A percentile compares a stretch with the other conserved stretches of the same genome.
Conservation (phyloP, 345 rosid genomes). For the Draba incana region DNA sequence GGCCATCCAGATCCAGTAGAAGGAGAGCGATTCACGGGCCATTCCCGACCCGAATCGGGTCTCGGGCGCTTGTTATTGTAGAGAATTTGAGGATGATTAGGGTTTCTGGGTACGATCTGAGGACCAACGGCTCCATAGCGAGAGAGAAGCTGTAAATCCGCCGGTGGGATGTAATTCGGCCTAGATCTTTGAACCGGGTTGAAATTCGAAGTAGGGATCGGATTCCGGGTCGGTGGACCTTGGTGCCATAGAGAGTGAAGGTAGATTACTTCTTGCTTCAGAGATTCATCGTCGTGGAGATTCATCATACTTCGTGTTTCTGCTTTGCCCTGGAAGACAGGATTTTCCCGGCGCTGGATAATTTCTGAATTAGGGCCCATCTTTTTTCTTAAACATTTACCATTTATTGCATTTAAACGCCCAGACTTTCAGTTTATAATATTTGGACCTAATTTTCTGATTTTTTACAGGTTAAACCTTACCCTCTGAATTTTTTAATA, state of each 20-base stretch:
- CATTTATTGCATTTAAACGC: neutral
- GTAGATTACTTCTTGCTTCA: constrained; percentile 65
- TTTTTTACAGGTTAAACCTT: too few relatives aligned
- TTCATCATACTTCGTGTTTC: constrained; percentile 40
- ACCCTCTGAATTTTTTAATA: too few relatives aligned
- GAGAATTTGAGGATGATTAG: neutral
- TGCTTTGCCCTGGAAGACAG: neutral
- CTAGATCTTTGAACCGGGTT: constrained; percentile 38
- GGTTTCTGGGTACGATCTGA: constrained; percentile 19
- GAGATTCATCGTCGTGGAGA: constrained; percentile 51
- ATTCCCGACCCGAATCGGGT: constrained; percentile 41
- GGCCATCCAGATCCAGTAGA: constrained; percentile 48
- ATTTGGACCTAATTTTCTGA: too few relatives aligned
- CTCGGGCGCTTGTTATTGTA: constrained; percentile 35
- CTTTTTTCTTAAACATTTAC: constrained; percentile 7
- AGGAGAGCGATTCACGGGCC: constrained; percentile 44
- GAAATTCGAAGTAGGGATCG: constrained; percentile 43
- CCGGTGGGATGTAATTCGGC: constrained; percentile 38
- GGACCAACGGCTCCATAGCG: constrained; percentile 32
- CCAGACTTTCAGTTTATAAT: neutral
- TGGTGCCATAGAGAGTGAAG: constrained; percentile 79
- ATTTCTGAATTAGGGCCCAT: too few relatives aligned
- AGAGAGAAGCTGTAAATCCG: constrained; percentile 41
- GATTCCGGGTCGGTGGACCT: constrained; percentile 62
- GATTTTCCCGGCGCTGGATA: neutral